These are phyloP conservation scores for Barnettozyma sp. DNA, from an alignment of 805 yeast genomes.

Conservation along the genomic window DNA sequence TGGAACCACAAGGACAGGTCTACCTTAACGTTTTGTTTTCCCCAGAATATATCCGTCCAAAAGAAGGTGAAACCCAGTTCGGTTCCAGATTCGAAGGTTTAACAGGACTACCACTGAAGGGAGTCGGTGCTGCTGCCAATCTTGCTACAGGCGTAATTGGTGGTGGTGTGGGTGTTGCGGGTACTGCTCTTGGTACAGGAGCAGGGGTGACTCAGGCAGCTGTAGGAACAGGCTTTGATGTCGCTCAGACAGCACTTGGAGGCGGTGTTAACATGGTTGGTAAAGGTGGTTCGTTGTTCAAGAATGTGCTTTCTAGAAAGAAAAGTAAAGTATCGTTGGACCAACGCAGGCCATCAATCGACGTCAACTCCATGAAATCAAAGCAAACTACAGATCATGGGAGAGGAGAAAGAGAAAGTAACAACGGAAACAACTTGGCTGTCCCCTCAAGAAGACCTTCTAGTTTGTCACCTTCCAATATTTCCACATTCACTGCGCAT, in stretches of 20 bases:
- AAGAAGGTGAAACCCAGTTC: constrained; percentile 36
- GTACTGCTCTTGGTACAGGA: constrained; percentile 38
- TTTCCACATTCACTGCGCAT: constrained; percentile 19
- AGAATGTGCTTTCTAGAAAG: constrained; percentile 27
- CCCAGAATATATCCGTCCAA: constrained; percentile 67
- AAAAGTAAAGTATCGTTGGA: constrained; percentile 18
- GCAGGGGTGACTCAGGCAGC: constrained; percentile 41
- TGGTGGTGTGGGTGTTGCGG: constrained; percentile 32
- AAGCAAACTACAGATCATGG: constrained; percentile 14
- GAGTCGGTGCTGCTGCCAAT: constrained; percentile 36
- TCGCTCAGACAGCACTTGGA: background rate
- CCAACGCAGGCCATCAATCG: constrained; percentile 18
- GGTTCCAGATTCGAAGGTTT: constrained; percentile 35
- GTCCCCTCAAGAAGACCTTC: constrained; percentile 11
- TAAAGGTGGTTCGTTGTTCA: constrained; percentile 40
- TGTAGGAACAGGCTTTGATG: constrained; percentile 35
- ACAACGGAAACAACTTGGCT: too few species aligned
- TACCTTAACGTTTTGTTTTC: constrained; percentile 45
- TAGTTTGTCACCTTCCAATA: constrained; percentile 20
- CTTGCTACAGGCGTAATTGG: constrained; percentile 38
- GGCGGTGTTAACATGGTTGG: constrained; percentile 37
- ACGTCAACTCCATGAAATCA: constrained; percentile 34
- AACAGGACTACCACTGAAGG: constrained; percentile 42
- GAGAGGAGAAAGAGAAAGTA: too few species aligned
- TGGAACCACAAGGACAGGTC: constrained; percentile 63